These are phyloP conservation scores for Fusarium austroafricanum DNA, from an alignment of 2,329 filamentous ascomycete species.

Conservation along the genomic window DNA sequence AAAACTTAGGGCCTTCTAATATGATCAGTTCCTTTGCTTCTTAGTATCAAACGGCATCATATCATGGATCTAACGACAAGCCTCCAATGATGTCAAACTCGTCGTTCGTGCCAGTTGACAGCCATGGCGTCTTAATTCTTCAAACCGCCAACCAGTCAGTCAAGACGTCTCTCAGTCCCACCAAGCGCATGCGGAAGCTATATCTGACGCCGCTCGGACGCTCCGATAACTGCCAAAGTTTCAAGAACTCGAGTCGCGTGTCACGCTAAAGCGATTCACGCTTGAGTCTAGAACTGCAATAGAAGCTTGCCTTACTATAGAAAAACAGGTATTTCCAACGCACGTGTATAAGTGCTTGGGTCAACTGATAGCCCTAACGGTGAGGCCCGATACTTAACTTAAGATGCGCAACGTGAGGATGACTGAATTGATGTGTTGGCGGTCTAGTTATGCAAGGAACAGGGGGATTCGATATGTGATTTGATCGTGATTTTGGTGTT, in stretches of 20 bases:
- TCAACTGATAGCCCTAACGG: conserved; percentile 11
- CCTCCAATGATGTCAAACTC: neutral
- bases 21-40: neutral
- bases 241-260: conserved; percentile 20
- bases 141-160: neutral
- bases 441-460: conserved; percentile 13
- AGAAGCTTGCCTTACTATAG: neutral
- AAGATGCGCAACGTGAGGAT: neutral
- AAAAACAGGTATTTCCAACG: conserved; percentile 19
- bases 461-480: neutral
- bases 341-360: conserved; percentile 4
- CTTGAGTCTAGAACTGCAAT: neutral
- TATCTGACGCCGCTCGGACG: conserved; percentile 17
- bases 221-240: conserved; percentile 21
- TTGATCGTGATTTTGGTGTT: neutral
- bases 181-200: conserved; percentile 6
- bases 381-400: conserved; percentile 10
- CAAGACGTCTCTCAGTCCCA: neutral
- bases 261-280: conserved; percentile 25
- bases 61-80: neutral
- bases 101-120: neutral
- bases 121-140: neutral
- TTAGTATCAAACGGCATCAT: neutral
- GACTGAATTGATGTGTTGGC: neutral
- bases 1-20: neutral